phyloP scores from a whole-genome alignment of 176 grass and related monocot species.

The Musa acuminata region DNA sequence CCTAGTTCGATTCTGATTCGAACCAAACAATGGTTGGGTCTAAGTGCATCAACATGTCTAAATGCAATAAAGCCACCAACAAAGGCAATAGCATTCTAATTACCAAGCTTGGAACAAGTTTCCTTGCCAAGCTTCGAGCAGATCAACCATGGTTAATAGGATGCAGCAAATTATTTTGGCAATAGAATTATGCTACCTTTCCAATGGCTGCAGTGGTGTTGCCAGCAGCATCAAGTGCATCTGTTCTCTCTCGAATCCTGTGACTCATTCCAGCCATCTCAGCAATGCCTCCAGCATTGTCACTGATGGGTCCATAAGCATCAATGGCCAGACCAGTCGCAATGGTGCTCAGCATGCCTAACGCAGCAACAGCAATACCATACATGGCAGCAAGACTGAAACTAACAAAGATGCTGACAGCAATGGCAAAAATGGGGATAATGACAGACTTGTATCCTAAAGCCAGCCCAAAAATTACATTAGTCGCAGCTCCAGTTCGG shows the following conservation, averaged over 20 bases:
- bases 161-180: neutral
- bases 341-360: slow-evolving; percentile 53
- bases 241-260: slow-evolving; percentile 43
- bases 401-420: slow-evolving; percentile 39
- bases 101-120: neutral
- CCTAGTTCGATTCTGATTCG: no score
- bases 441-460: slow-evolving; percentile 58
- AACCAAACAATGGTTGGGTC: no score
- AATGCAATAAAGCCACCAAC: neutral
- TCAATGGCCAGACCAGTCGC: slow-evolving; percentile 41
- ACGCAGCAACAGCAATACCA: slow-evolving; percentile 42
- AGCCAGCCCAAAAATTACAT: slow-evolving; percentile 49
- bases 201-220: slow-evolving; percentile 50
- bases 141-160: neutral
- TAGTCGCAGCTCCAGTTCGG: slow-evolving; percentile 47
- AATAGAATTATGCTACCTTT: slow-evolving; percentile 22
- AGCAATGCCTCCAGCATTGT: slow-evolving; percentile 46
- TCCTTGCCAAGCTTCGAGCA: neutral
- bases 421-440: slow-evolving; percentile 41
- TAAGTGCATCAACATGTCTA: no score
- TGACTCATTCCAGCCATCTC: slow-evolving; percentile 59
- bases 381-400: slow-evolving; percentile 47
- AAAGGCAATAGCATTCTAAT: neutral
- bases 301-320: slow-evolving; percentile 49
- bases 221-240: slow-evolving; percentile 40